These are phyloP conservation scores for Macadamia tetraphylla DNA, from an alignment of 164 flowering plant species.

Conservation along the genomic window DNA sequence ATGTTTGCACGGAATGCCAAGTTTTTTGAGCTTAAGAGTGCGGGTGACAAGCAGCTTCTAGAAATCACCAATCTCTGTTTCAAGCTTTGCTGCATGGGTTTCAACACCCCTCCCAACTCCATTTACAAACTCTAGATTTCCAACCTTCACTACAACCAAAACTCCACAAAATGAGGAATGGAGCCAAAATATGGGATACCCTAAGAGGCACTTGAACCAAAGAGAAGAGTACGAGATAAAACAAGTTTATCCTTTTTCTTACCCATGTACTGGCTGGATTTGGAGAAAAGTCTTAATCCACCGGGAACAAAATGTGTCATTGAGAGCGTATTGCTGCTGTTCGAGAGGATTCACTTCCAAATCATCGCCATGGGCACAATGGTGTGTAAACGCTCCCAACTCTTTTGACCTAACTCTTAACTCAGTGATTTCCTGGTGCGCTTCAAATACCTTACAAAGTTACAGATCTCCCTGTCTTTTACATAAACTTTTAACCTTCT, in stretches of 20 bases:
- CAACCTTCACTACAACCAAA: constrained; percentile 43
- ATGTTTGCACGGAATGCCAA: constrained; percentile 80
- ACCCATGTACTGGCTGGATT: constrained; percentile 14
- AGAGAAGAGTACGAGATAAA: too few relatives aligned
- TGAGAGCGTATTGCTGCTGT: constrained; percentile 4
- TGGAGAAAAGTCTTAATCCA: constrained; percentile 20
- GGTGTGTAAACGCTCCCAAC: too few relatives aligned
- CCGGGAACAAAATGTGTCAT: background rate
- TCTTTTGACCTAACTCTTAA: too few relatives aligned
- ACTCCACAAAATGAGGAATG: too few relatives aligned
- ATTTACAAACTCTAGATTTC: constrained; percentile 80
- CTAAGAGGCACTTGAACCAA: too few relatives aligned
- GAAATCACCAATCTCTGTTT: constrained; percentile 78
- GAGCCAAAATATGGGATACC: too few relatives aligned
- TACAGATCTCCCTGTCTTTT: too few relatives aligned
- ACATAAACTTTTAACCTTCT: too few relatives aligned
- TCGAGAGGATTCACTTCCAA: constrained; percentile 13
- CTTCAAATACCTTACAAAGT: too few relatives aligned
- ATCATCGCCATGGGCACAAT: constrained; percentile 17
- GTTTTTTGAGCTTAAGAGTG: constrained; percentile 82
- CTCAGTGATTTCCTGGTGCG: too few relatives aligned
- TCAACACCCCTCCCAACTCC: constrained; percentile 85
- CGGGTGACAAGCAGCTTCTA: constrained; percentile 81
- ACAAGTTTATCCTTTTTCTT: background rate
- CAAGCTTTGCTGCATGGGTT: constrained; percentile 62